Evolutionary conservation across 2,329 filamentous ascomycete species (phyloP), one percentile per base, ranked within the genome.

Genomic region (Alternaria novae-zelandiae): DNA sequence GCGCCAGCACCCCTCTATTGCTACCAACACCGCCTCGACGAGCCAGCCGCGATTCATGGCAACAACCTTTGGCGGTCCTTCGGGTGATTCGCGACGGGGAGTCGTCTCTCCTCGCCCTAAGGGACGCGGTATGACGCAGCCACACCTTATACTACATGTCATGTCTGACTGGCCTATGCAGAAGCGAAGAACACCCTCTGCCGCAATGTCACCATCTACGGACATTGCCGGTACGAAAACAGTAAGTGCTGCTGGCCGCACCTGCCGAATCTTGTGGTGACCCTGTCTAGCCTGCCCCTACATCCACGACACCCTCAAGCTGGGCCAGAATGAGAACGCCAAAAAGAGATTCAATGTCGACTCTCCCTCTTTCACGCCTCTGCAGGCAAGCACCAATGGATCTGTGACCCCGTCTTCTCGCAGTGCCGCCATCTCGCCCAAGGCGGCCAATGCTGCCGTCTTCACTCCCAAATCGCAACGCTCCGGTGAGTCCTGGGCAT

Each of bases 261-360:
- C 54, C 55, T 63, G 59, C 45, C 54, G 43, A 64, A 54, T 55
- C 9, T 11, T 43, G 47, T 70, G 44, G 61, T 76, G 64, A 78
- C 71, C 41, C 58, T 30, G 57, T 61, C 63, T 63, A 79, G 78
- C 78, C 64, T 97, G 94, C 82, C 89, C 91, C 69, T 97, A 96
- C 82, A 96, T 94, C 76, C 94, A 97, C 82, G 92, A 96, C 70
- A 88, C 89, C 63, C 86, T 88, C 71, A 93, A 90, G 80, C 82
- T 84, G 67, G 83, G 82, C 77, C 84, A 85, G 74, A 74, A 81
- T 75, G 87, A 89, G 60, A 82, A 79, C 63, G 69, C 71, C 32
- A 93, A 93, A 81, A 96, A 94, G 80, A 85, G 91, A 26, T 86
- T 99, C 70, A 99, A 97, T 80, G 96, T 97, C 75, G 96, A 98